Conservation (phyloP, 2,329 filamentous ascomycete species). For the Aureobasidium sp. region DNA sequence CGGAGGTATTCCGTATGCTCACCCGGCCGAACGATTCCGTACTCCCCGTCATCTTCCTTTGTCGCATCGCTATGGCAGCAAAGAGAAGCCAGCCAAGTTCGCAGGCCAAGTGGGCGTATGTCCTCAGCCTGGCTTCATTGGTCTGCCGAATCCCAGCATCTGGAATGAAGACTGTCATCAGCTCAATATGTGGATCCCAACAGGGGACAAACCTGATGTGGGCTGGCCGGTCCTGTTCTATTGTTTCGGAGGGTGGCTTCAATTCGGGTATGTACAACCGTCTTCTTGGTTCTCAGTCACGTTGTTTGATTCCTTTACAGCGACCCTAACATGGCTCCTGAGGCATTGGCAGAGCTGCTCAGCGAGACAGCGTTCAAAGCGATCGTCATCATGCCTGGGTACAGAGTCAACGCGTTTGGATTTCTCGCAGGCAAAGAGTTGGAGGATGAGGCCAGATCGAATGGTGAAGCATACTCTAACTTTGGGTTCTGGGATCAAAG, state of each 20-base stretch:
- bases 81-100: slow-evolving; percentile 41
- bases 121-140: slow-evolving; percentile 41
- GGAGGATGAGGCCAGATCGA: slow-evolving; percentile 34
- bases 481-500: slow-evolving; percentile 54
- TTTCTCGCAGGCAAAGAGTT: slow-evolving; percentile 48
- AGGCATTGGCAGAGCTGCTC: slow-evolving; percentile 40
- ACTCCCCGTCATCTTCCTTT: slow-evolving; percentile 41
- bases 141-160: slow-evolving; percentile 19
- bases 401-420: slow-evolving; percentile 51
- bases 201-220: slow-evolving; percentile 36
- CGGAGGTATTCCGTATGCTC: slow-evolving; percentile 50
- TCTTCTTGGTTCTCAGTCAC: not conserved
- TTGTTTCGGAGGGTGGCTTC: slow-evolving; percentile 52
- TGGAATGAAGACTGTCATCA: slow-evolving; percentile 52
- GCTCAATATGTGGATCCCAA: slow-evolving; percentile 49
- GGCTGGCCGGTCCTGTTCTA: slow-evolving; percentile 55
- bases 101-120: slow-evolving; percentile 39
- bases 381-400: slow-evolving; percentile 50
- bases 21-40: slow-evolving; percentile 46
- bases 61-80: slow-evolving; percentile 46
- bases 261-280: slow-evolving; percentile 37
- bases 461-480: slow-evolving; percentile 40
- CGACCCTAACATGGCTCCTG: slow-evolving; percentile 38
- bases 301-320: not conserved
- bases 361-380: slow-evolving; percentile 43